Conservation (phyloP, 148 eudicot species). For the Amaranthus palmeri region DNA sequence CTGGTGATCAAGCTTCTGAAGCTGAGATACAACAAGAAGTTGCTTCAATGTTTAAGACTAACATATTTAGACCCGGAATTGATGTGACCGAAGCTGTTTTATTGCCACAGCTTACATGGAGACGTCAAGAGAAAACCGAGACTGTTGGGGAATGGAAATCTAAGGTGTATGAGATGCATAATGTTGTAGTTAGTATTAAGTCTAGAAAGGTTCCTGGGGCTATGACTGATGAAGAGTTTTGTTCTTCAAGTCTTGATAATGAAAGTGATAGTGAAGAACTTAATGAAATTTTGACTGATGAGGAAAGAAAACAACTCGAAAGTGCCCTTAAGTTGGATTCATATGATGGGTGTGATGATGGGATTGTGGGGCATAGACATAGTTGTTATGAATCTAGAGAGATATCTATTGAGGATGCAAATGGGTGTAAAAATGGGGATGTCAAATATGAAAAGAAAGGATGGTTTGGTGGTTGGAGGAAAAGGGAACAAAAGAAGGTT, state of each 20-base stretch:
- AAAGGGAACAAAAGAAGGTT: constrained; percentile 47
- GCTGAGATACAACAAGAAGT: constrained; percentile 73
- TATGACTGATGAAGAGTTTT: constrained; percentile 78
- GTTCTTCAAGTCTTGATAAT: constrained; percentile 51
- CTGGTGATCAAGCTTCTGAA: constrained; percentile 66
- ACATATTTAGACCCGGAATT: constrained; percentile 77
- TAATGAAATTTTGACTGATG: constrained; percentile 64
- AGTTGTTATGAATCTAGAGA: constrained; percentile 60
- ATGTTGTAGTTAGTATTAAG: constrained; percentile 80
- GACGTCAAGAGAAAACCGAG: constrained; percentile 74
- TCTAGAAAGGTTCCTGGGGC: constrained; percentile 93
- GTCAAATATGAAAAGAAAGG: constrained; percentile 66
- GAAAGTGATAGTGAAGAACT: constrained; percentile 56
- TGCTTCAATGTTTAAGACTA: constrained; percentile 77
- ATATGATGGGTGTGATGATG: constrained; percentile 40
- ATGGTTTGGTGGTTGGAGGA: constrained; percentile 87
- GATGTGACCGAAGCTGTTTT: constrained; percentile 90
- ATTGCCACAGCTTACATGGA: constrained; percentile 76
- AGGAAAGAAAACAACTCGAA: constrained; percentile 82
- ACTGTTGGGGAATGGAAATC: constrained; percentile 84
- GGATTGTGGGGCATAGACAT: constrained; percentile 44
- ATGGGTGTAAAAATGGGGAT: constrained; percentile 34
- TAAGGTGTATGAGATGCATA: constrained; percentile 87
- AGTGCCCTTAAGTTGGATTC: constrained; percentile 66
- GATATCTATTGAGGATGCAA: constrained; percentile 46